Base-by-base conservation (phyloP, 2,329 filamentous ascomycete species). In the Dichotomopilus funicola region DNA sequence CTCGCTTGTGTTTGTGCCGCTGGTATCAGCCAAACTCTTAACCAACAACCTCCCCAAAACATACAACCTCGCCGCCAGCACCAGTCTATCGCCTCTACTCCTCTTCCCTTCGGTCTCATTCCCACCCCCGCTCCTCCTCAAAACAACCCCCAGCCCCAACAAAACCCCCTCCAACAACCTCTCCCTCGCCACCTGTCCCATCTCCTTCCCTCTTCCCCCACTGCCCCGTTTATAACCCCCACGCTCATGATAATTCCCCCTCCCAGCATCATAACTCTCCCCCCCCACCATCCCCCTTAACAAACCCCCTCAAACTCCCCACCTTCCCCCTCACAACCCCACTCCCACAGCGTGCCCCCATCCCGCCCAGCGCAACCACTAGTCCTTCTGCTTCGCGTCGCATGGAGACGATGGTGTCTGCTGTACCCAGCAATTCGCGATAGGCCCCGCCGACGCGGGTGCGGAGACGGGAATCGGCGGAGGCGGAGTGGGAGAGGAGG, bases 381-480 rank as follows among this genome's bases (percentile, higher is more conserved):
- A 90, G 86, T 10, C 77, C 74, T 58, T 86, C 81, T 73, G 94
- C 92, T 67, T 92, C 85, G 41, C 72, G 73, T 62, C 89, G 87
- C 89, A 97, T 96, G 58, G 85, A 81, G 53, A 96, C 87, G 62
- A 97, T 97, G n/a, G 86, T 86, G 72, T 96, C 91, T 53, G 92
- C 92, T 0, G 92, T 96, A 51, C 89, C 89, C 33, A 97, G 83
- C 7, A 97, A 83, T 65, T 94, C 89, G 63, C 92, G 88, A 72
- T 97, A 97, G 66, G 80, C 84, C 56, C 74, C 77, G 62, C 83
- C 83, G 59, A 86, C 83, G 67, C 84, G 80, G 13, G 78, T 83
- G 63, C 83, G 81, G 65, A 86, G 74, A 36, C 82, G 81, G 49
- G 74, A 74, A 37, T 81, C 77, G 64, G 84, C 84, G 67, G 86